phyloP scores from a whole-genome alignment of 2,329 filamentous ascomycete species.

The Onygenales sp. region DNA sequence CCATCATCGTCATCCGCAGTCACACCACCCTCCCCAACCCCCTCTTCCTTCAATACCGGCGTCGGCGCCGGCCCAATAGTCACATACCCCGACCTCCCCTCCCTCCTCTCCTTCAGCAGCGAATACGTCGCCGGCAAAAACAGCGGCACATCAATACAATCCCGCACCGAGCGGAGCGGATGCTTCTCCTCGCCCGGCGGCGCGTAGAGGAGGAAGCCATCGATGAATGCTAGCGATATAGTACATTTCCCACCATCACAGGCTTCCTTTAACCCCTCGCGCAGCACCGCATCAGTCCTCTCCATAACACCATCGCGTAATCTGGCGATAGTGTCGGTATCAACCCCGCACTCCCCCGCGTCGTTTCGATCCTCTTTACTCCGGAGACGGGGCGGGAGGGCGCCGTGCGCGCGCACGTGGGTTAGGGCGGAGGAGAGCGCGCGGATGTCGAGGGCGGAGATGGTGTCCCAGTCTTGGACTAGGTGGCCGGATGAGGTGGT shows the following conservation, averaged over 20 bases:
- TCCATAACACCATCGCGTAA: slow-evolving; percentile 18
- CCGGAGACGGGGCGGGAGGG: slow-evolving; percentile 37
- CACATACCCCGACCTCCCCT: slow-evolving; percentile 37
- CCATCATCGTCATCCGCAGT: slow-evolving; percentile 6
- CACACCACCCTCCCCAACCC: slow-evolving; percentile 3
- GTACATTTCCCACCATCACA: neutral
- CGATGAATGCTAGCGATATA: slow-evolving; percentile 58
- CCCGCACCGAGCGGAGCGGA: slow-evolving; percentile 20
- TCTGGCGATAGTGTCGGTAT: slow-evolving; percentile 15
- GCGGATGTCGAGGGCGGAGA: slow-evolving; percentile 64
- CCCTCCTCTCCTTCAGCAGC: slow-evolving; percentile 29
- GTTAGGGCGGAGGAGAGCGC: slow-evolving; percentile 57
- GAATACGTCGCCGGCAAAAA: slow-evolving; percentile 64
- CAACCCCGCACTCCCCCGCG: slow-evolving; percentile 34
- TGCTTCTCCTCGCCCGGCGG: slow-evolving; percentile 22
- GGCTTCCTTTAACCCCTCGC: slow-evolving; percentile 1
- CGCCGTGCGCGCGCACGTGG: slow-evolving; percentile 60
- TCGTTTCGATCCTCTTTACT: slow-evolving; percentile 53
- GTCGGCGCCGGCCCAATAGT: slow-evolving; percentile 33
- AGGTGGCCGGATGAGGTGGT: slow-evolving; percentile 42
- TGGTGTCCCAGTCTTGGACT: slow-evolving; percentile 85
- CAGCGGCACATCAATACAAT: slow-evolving; percentile 59
- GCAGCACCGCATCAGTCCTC: slow-evolving; percentile 10
- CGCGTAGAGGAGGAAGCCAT: slow-evolving; percentile 80
- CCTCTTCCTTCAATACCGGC: slow-evolving; percentile 6